A percentile compares a stretch with the other conserved stretches of the same genome.
Evolutionary conservation across 139 green algal genomes (phyloP).

Genomic region (Zygnema circumcarinatum): DNA sequence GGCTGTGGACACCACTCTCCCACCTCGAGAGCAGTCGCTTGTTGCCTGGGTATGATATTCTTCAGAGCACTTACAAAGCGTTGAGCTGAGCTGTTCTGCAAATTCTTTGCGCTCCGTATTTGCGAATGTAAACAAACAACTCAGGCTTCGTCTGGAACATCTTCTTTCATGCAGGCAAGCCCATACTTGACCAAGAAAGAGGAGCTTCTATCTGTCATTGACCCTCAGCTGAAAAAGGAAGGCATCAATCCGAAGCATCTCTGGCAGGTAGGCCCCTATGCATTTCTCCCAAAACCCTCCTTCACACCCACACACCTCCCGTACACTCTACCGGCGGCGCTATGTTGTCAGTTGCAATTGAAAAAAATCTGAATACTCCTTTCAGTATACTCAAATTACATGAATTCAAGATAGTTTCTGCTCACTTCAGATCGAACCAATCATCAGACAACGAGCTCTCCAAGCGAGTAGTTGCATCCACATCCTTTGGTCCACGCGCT

Average conservation of each 20-base stretch:
- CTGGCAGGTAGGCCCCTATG: not conserved
- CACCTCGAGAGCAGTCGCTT: conserved; percentile 9
- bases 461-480: no score
- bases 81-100: not conserved
- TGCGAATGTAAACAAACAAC: not conserved
- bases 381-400: not conserved
- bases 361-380: not conserved
- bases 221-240: not conserved
- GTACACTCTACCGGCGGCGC: no score
- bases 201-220: not conserved
- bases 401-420: not conserved
- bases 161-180: conserved; percentile 8
- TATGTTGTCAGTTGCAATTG: no score
- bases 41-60: conserved; percentile 11
- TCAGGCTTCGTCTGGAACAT: no score
- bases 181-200: not conserved
- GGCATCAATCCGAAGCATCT: conserved; percentile 18
- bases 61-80: not conserved
- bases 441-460: not conserved
- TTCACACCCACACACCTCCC: not conserved
- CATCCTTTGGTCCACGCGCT: no score
- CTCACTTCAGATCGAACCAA: not conserved
- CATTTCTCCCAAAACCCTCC: not conserved
- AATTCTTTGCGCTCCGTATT: not conserved
- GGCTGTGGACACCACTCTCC: not conserved